Percentiles rank a stretch among this genome's conserved stretches.
phyloP scores from a whole-genome alignment of 257 asterid species.

The Nicotiana knightiana region DNA sequence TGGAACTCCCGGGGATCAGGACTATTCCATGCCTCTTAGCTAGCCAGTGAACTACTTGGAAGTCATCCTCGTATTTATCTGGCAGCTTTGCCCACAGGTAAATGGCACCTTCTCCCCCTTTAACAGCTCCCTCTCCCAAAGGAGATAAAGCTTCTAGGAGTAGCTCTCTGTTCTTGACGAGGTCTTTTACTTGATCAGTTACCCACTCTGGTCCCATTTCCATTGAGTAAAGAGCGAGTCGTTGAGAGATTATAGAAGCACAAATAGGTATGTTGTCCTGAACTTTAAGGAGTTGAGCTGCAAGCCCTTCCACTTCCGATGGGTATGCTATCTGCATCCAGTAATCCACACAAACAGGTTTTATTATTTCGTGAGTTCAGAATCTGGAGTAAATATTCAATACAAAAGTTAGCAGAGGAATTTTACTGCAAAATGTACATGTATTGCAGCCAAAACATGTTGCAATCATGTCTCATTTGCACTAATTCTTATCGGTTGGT shows the following conservation, averaged over 20 bases:
- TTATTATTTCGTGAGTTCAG: no score
- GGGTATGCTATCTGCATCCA: constrained; percentile 83
- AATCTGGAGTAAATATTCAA: not conserved
- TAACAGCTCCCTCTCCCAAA: constrained; percentile 64
- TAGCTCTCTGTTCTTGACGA: constrained; percentile 57
- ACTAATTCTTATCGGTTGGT: not conserved
- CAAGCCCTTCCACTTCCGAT: constrained; percentile 65
- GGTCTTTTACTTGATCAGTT: constrained; percentile 53
- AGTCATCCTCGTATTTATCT: constrained; percentile 43
- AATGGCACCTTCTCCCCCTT: constrained; percentile 95
- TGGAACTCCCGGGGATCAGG: constrained; percentile 64
- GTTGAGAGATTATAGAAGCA: constrained; percentile 75
- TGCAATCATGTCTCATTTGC: not conserved
- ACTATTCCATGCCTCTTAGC: constrained; percentile 62
- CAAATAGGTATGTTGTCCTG: constrained; percentile 99
- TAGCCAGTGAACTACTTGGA: constrained; percentile 77
- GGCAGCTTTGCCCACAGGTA: constrained; percentile 97
- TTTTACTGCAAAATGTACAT: not conserved
- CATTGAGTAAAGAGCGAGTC: constrained; percentile 69
- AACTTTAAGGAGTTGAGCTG: constrained; percentile 76
- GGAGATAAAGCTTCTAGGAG: constrained; percentile 72
- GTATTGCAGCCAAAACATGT: not conserved
- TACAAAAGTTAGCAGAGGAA: not conserved
- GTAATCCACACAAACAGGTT: not conserved
- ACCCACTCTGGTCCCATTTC: constrained; percentile 95